Conservation (phyloP, 2,329 filamentous ascomycete species). For the Cordyceps militaris region DNA sequence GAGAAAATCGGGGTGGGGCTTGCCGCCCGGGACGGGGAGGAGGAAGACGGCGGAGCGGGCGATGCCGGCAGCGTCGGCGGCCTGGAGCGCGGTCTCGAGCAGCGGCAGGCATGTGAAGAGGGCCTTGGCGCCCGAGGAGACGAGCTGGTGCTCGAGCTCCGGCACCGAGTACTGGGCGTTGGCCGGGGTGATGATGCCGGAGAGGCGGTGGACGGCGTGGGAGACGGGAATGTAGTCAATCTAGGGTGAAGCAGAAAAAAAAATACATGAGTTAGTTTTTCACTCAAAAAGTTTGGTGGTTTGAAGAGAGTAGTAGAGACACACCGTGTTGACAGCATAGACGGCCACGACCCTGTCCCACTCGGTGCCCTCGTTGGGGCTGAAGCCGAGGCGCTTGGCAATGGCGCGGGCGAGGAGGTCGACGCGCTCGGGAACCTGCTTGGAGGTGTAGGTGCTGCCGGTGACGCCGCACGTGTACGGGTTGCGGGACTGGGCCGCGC, state of each 20-base stretch:
- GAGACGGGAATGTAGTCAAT: conserved; percentile 68
- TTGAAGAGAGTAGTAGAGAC: no score
- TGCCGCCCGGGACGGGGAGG: conserved; percentile 56
- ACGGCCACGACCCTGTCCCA: conserved; percentile 76
- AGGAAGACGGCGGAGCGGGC: conserved; percentile 60
- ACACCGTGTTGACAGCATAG: conserved; percentile 74
- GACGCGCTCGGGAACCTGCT: conserved; percentile 58
- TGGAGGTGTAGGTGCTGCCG: conserved; percentile 57
- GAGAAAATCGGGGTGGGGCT: conserved; percentile 46
- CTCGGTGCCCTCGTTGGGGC: conserved; percentile 62
- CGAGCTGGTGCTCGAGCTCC: conserved; percentile 67
- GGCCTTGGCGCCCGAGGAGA: conserved; percentile 59
- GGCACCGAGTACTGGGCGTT: conserved; percentile 65
- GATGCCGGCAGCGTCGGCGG: conserved; percentile 56
- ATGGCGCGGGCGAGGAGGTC: conserved; percentile 62
- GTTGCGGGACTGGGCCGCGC: conserved; percentile 55
- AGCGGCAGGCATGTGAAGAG: conserved; percentile 67
- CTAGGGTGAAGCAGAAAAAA: conserved; percentile 37
- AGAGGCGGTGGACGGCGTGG: conserved; percentile 67
- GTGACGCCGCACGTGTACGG: conserved; percentile 74
- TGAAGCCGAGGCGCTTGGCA: conserved; percentile 63
- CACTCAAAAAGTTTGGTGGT: no score
- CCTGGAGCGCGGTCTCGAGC: conserved; percentile 56
- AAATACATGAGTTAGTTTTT: no score
- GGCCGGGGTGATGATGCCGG: conserved; percentile 67